Conservation (phyloP, 2,329 filamentous ascomycete genomes). For the Sporothrix schenckii region DNA sequence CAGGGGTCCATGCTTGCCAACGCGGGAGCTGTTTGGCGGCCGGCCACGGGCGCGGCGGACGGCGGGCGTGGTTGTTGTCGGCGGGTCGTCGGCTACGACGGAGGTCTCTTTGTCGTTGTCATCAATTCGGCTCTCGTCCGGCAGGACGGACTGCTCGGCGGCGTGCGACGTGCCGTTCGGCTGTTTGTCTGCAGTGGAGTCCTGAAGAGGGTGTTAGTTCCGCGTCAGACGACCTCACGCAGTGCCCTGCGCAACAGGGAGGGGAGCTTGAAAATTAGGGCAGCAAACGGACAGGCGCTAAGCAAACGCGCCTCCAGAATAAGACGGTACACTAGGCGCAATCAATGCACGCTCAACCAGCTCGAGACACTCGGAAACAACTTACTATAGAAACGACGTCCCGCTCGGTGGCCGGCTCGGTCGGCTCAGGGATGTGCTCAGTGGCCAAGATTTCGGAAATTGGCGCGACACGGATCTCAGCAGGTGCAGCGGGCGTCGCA, state of each 20-base stretch:
- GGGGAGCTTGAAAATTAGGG: not conserved
- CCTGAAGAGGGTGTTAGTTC: conserved; percentile 3
- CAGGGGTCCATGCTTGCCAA: not conserved
- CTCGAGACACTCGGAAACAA: not conserved
- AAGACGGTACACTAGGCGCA: not conserved
- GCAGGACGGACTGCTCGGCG: conserved; percentile 10
- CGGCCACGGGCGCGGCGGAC: conserved; percentile 2
- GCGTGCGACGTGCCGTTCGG: conserved; percentile 11
- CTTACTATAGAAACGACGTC: not conserved
- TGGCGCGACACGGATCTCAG: not conserved
- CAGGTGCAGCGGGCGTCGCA: not conserved
- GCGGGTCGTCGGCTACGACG: not conserved
- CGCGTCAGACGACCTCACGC: not conserved
- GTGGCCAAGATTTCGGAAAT: not conserved
- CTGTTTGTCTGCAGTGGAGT: conserved; percentile 6
- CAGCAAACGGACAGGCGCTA: conserved; percentile 7
- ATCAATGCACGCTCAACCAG: not conserved
- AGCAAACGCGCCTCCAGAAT: conserved; percentile 6
- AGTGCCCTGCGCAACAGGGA: not conserved
- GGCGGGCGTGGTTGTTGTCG: not conserved
- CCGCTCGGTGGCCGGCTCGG: not conserved
- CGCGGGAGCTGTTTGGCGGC: conserved; percentile 13
- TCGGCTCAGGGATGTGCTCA: not conserved
- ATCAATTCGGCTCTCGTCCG: conserved; percentile 3
- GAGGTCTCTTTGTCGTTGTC: conserved; percentile 8